phyloP scores from a whole-genome alignment of 805 yeast genomes.

The Starmera amethionina region DNA sequence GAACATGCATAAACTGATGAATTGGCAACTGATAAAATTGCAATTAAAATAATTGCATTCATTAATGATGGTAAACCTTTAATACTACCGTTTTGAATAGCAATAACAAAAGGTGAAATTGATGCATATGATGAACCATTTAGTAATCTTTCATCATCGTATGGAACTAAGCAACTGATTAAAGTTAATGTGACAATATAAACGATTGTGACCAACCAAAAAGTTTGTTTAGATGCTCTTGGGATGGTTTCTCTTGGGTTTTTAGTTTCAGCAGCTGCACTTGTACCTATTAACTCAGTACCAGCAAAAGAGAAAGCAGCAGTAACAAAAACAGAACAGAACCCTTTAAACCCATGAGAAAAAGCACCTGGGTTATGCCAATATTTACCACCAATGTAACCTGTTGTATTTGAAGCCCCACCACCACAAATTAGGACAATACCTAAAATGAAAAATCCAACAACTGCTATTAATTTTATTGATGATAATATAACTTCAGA shows the following conservation, averaged over 20 bases:
- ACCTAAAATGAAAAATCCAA: conserved; percentile 53
- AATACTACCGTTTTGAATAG: conserved; percentile 58
- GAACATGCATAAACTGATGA: conserved; percentile 64
- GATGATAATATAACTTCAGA: conserved; percentile 54
- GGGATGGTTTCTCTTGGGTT: conserved; percentile 57
- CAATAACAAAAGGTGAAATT: conserved; percentile 69
- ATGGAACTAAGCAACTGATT: conserved; percentile 47
- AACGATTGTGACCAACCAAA: conserved; percentile 61
- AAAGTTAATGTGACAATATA: conserved; percentile 51
- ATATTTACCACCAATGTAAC: conserved; percentile 45
- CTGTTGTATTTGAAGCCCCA: conserved; percentile 32
- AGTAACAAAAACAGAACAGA: conserved; percentile 51
- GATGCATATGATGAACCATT: conserved; percentile 41
- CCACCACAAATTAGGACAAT: conserved; percentile 48
- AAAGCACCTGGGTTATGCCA: conserved; percentile 61
- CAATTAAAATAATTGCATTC: conserved; percentile 60
- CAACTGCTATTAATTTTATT: conserved; percentile 47
- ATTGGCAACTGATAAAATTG: conserved; percentile 67
- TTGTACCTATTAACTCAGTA: conserved; percentile 54
- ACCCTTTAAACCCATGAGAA: conserved; percentile 54
- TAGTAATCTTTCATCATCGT: conserved; percentile 35
- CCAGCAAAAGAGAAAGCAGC: conserved; percentile 65
- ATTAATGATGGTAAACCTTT: conserved; percentile 57
- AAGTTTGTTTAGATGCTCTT: conserved; percentile 59
- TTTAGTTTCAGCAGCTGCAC: conserved; percentile 67